Base-by-base conservation (phyloP, 768 basidiomycete genomes). In the Lactarius akahatsu region DNA sequence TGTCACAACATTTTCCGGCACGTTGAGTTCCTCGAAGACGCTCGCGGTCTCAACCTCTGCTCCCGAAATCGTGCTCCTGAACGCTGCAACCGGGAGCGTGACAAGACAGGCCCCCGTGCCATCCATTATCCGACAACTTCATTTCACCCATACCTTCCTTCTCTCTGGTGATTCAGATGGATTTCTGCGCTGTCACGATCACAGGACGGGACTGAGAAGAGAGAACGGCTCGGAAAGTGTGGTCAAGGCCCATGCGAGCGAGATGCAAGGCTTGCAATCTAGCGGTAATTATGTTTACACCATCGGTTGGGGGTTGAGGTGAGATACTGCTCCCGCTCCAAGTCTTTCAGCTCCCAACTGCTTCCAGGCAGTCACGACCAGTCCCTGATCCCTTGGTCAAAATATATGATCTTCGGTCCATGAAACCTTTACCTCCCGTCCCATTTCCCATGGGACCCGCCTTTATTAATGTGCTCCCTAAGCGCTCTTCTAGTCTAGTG, bases 331-430 rank as follows among this genome's bases (percentile, higher is more conserved):
- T 54, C 63, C 60, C 41, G 32, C 18, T 40, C 40, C 50, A 9
- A 45, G 36, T 63, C 26, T 20, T 34, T 28, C 60, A 28, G 23
- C 50, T 15, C 40, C 26, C 13, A 43, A 57, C 66, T 54, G 32
- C 34, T 57, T 67, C 50, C 72, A 97, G 96, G 75, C 93, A 92
- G 76, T 88, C 90, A 8, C 88, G 90, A 57, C 94, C 96, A 5
- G 84, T 90, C 62, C 91, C 92, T 0, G 96, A 98, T 74, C 92
- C 94, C 3, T 80, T 95, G 40, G 93, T 99, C 69, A 97, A 96
- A 77, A 82, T 98, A 15, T 97, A 90, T 72, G 96, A 99, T 75
- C 72, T 93, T 36, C 89, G 96, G 36, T 92, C 83, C 28, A 85
- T 98, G 81, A 84, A 86, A 47, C 82, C 94, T 0, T 81, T 98